These are phyloP conservation scores for Aspergillus amoenus DNA, from an alignment of 2,329 filamentous ascomycete species.

Conservation along the genomic window DNA sequence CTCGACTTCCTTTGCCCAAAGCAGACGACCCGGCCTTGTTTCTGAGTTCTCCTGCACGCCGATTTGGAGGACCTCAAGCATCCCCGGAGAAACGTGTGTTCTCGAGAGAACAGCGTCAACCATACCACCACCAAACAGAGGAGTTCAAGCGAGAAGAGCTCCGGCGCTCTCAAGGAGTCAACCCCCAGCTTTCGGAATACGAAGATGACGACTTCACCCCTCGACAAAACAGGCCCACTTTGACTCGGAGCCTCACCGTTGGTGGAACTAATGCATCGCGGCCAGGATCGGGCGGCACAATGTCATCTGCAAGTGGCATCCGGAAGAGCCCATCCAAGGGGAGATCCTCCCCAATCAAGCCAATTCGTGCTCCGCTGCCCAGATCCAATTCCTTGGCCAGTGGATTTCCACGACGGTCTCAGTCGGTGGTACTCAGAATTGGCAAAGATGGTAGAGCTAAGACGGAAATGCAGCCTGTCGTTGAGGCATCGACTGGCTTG, in stretches of 20 bases:
- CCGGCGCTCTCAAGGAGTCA: constrained; percentile 32
- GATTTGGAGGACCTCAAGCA: constrained; percentile 43
- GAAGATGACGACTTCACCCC: constrained; percentile 39
- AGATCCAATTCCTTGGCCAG: constrained; percentile 34
- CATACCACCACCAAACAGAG: constrained; percentile 51
- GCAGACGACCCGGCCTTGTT: constrained; percentile 49
- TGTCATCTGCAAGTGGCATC: constrained; percentile 36
- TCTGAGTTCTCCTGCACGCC: constrained; percentile 48
- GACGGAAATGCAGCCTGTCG: constrained; percentile 43
- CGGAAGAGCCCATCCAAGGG: constrained; percentile 46
- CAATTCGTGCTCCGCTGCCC: constrained; percentile 31
- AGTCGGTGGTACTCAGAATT: constrained; percentile 48
- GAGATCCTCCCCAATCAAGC: constrained; percentile 42
- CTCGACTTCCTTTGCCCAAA: constrained; percentile 38
- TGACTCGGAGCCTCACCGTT: constrained; percentile 44
- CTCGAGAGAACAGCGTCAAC: constrained; percentile 37
- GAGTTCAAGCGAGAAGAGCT: constrained; percentile 47
- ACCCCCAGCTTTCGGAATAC: constrained; percentile 28
- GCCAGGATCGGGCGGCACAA: constrained; percentile 31
- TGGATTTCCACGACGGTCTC: constrained; percentile 34
- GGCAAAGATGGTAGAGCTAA: constrained; percentile 50
- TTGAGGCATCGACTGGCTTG: constrained; percentile 31
- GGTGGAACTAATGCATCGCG: constrained; percentile 33
- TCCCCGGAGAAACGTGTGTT: constrained; percentile 28
- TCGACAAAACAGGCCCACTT: constrained; percentile 31